Evolutionary conservation across 305 asterid species (phyloP).

Genomic region (Lippia alba): DNA sequence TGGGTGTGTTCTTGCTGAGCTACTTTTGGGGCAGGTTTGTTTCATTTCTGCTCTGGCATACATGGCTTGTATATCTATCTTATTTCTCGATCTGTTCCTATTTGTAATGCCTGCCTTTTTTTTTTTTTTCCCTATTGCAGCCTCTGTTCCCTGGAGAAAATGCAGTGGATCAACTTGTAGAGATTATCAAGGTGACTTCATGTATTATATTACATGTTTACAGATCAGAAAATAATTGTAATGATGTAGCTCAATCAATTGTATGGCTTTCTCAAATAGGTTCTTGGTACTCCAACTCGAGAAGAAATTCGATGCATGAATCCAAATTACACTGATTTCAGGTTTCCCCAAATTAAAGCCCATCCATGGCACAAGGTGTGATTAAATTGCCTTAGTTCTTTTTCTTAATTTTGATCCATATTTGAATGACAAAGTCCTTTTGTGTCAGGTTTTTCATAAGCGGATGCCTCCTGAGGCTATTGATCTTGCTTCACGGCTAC

Average conservation of each 20-base stretch:
- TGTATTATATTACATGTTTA: slow-evolving; percentile 18
- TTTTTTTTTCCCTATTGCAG: slow-evolving; percentile 47
- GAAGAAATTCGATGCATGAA: slow-evolving; percentile 98
- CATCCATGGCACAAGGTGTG: slow-evolving; percentile 97
- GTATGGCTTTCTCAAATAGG: slow-evolving; percentile 48
- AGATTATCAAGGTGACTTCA: slow-evolving; percentile 82
- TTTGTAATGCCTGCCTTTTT: slow-evolving; percentile 1
- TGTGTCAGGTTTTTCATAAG: slow-evolving; percentile 82
- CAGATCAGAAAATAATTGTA: slow-evolving; percentile 12
- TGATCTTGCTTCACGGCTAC: slow-evolving; percentile 93
- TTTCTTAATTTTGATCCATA: slow-evolving; percentile 19
- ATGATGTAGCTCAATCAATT: slow-evolving; percentile 31
- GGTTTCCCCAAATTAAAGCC: slow-evolving; percentile 89
- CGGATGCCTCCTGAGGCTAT: slow-evolving; percentile 99
- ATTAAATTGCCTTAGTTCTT: slow-evolving; percentile 23
- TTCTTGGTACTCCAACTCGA: slow-evolving; percentile 96
- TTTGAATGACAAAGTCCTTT: slow-evolving; percentile 25
- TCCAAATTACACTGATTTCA: slow-evolving; percentile 89
- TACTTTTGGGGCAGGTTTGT: slow-evolving; percentile 91
- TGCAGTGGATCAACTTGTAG: slow-evolving; percentile 98
- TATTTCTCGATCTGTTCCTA: neutral
- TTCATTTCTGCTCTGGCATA: slow-evolving; percentile 27
- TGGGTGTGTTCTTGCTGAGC: slow-evolving; percentile 96
- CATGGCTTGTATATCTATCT: slow-evolving; percentile 6
- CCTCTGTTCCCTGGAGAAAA: slow-evolving; percentile 98